Percentiles rank a stretch among this genome's conserved stretches.
phyloP scores from a whole-genome alignment of 257 asterid species.

The Forsythia suspensa region DNA sequence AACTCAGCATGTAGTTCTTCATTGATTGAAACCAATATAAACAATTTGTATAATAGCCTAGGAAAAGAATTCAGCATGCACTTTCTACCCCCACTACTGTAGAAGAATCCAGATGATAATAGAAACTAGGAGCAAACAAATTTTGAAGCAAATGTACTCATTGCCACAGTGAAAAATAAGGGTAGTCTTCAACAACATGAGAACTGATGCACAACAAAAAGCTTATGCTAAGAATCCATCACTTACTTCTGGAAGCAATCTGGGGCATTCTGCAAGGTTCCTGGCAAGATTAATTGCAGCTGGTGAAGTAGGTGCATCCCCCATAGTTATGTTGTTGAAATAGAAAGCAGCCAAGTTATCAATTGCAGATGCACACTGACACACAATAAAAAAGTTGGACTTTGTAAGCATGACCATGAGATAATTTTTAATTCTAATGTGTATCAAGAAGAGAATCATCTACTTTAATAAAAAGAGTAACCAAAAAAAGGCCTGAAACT shows the following conservation, averaged over 20 bases:
- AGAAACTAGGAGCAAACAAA: neutral
- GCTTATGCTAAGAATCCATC: slow-evolving; percentile 5
- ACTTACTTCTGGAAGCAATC: slow-evolving; percentile 83
- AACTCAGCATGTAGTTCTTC: slow-evolving; percentile 12
- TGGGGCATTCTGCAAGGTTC: slow-evolving; percentile 82
- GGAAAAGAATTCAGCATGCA: slow-evolving; percentile 2
- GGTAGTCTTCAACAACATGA: slow-evolving; percentile 4
- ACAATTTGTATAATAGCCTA: slow-evolving; percentile 1
- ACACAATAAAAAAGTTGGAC: slow-evolving; percentile 3
- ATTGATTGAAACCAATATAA: slow-evolving; percentile 9
- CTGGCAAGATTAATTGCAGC: slow-evolving; percentile 79
- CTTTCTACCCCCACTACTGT: slow-evolving; percentile 1
- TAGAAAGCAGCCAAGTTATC: slow-evolving; percentile 89
- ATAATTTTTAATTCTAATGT: neutral
- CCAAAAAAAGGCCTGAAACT: neutral
- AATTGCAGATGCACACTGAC: slow-evolving; percentile 89
- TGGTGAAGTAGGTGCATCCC: slow-evolving; percentile 71
- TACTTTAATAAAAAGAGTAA: too few relatives aligned
- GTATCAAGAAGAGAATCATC: neutral
- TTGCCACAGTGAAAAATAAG: slow-evolving; percentile 9
- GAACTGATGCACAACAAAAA: neutral
- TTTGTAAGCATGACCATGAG: slow-evolving; percentile 2
- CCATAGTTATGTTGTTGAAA: slow-evolving; percentile 80
- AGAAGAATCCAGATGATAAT: neutral
- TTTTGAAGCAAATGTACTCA: slow-evolving; percentile 5